phyloP scores from a whole-genome alignment of 2,329 filamentous ascomycete genomes.

The Arachnopeziza araneosa region DNA sequence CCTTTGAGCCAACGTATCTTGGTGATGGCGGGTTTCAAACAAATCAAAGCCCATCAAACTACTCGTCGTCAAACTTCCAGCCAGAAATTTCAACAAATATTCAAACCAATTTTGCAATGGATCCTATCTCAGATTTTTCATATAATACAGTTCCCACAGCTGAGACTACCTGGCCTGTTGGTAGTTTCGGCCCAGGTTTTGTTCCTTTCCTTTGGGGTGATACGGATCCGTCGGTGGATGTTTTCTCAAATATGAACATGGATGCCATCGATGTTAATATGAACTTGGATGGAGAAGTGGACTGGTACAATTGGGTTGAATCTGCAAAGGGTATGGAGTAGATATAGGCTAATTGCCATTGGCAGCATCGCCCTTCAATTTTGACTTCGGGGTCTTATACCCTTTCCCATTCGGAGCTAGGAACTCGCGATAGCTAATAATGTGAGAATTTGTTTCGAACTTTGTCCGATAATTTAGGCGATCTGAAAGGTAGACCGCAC shows the following conservation, averaged over 20 bases:
- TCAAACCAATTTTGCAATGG: conserved; percentile 1
- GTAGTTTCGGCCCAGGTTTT: conserved; percentile 11
- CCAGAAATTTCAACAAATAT: not conserved
- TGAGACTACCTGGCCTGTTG: not conserved
- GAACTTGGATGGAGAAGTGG: conserved; percentile 30
- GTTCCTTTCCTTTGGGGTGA: conserved; percentile 27
- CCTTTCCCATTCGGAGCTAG: no score
- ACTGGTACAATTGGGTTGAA: conserved; percentile 37
- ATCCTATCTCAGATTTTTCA: not conserved
- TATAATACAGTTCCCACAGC: conserved; percentile 7
- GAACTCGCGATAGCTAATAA: no score
- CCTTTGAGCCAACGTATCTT: conserved; percentile 7
- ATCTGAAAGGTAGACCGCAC: no score
- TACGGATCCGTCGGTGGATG: conserved; percentile 17
- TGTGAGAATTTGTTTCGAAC: no score
- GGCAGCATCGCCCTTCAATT: no score
- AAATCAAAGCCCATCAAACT: not conserved
- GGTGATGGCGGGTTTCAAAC: not conserved
- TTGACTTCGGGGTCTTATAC: no score
- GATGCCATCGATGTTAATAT: conserved; percentile 23
- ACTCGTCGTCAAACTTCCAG: not conserved
- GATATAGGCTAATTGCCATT: no score
- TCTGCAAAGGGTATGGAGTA: conserved; percentile 27
- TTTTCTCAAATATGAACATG: conserved; percentile 22
- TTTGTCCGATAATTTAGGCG: no score